Evolutionary conservation across 2,329 filamentous ascomycete genomes (phyloP), one percentile per base, ranked within the genome.

Genomic region (Ophiostoma ips): DNA sequence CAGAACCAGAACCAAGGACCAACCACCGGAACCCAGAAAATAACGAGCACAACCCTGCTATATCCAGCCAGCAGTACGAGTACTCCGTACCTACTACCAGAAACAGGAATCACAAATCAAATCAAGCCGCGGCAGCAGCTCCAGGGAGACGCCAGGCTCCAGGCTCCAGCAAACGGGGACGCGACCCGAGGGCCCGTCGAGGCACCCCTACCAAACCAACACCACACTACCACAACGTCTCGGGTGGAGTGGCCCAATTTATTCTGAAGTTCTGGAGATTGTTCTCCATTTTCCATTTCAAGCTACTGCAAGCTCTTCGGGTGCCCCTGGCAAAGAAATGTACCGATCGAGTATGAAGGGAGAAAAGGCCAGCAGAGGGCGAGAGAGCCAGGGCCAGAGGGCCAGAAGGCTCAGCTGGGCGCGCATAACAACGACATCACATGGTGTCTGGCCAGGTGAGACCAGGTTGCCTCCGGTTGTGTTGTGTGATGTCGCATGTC

Each of bases 121-220:
- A 28, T 28, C 24, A 28, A 28, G 24, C 24, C 24, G 24, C 24
- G 24, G 8, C 24, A 28, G 8, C 24, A 28, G 24, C 24, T 28
- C 24, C 24, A 28, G 24, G 24, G 24, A 28, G 8, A 28, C 24
- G 24, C n/a, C n/a, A n/a, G n/a, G n/a, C n/a, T 28, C 24, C 24
- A 4, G 8, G 8, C 24, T 13, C 38, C 38, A 41, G 38, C 38
- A 41, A 28, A 48, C 51, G 51, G 51, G 47, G 51, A 51, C 46
- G 34, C 41, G 51, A 48, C 38, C 53, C 53, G 49, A 48, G 46
- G 36, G 47, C 48, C 50, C 48, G 51, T 35, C 38, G 38, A 41
- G 35, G 38, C 38, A 30, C 38, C 38, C 38, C 24, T 28, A 28
- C 38, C 38, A n/a, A 18, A 16, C 18, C 35, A 12, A 35, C 34